Base-by-base conservation (phyloP, 176 grass and related monocot species). In the Leersia perrieri region DNA sequence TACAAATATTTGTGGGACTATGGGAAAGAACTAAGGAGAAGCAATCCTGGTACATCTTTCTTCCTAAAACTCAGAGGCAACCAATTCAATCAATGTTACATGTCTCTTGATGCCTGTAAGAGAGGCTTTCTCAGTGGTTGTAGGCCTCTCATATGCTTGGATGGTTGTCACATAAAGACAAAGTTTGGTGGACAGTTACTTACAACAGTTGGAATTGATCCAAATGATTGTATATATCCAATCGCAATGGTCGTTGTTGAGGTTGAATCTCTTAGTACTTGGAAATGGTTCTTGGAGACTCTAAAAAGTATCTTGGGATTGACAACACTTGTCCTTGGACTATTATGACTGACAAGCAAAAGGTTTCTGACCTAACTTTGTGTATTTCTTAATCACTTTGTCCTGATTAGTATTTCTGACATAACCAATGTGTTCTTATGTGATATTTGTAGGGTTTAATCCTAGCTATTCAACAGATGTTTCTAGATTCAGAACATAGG, bases 141-240 rank as follows among this genome's bases (percentile, higher is more conserved):
- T 18, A 28, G 66, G 1, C 33, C 78, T 0, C 2, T 81, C 1
- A 57, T 81, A 7, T 68, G 28, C 1, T 2, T 81, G 0, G 78
- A 80, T 40, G 66, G 49, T 1, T 81, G 45, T 14, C n/a, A 71
- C n/a, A 35, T 81, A 0, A 81, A 81, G 6, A 71, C 14, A 0
- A 70, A 60, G 5, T 61, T 27, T 65, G 15, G 68, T 1, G 57
- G 69, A 0, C 10, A 47, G 0, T 1, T 72, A 1, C 4, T 72
- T 0, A 82, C 23, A 14, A 9, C 15, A 8, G 27, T 82, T 0
- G 66, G 38, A 0, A 74, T 60, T 1, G 69, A 74, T 11, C 33
- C 16, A 47, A 82, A 74, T 53, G 69, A 82, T 3, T 45, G 36
- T 8, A 82, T 82, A 18, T 82, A 34, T 5, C 51, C 80, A 5